phyloP scores from a whole-genome alignment of 805 yeast genomes.

The Starmerella khaoyaiensis region DNA sequence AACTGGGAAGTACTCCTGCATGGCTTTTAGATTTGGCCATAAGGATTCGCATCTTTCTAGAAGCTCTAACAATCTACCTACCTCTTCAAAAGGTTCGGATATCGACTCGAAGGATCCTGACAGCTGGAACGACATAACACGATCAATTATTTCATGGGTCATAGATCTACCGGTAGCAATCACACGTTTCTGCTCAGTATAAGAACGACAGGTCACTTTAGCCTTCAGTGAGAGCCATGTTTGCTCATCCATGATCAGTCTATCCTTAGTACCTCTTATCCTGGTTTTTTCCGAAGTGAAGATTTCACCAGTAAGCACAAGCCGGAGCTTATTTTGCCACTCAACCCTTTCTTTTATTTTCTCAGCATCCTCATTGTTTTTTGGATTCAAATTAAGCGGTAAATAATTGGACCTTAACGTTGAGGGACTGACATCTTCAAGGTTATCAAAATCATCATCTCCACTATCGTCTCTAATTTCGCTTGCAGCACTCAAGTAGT shows the following conservation, averaged over 20 bases:
- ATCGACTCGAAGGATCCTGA: constrained; percentile 20
- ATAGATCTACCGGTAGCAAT: constrained; percentile 55
- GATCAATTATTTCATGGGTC: constrained; percentile 61
- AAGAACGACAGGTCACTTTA: constrained; percentile 63
- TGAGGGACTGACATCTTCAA: constrained; percentile 8
- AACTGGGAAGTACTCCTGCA: constrained; percentile 66
- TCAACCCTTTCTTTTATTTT: constrained; percentile 57
- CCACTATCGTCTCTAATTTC: constrained; percentile 5
- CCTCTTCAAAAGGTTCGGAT: constrained; percentile 36
- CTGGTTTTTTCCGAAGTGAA: constrained; percentile 67
- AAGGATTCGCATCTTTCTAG: constrained; percentile 57
- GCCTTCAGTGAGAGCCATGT: constrained; percentile 84
- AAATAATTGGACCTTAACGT: constrained; percentile 6
- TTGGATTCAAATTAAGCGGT: constrained; percentile 19
- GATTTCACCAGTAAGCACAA: constrained; percentile 90
- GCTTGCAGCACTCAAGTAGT: constrained; percentile 3
- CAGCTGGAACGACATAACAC: constrained; percentile 51
- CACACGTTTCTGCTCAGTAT: constrained; percentile 61
- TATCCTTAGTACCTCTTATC: constrained; percentile 39
- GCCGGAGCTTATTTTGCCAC: constrained; percentile 89
- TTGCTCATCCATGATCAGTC: constrained; percentile 49
- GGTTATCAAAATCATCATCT: constrained; percentile 19
- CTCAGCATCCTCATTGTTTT: constrained; percentile 22
- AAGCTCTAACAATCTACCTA: constrained; percentile 43
- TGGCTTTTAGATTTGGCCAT: constrained; percentile 69